Percentiles rank a stretch among this genome's conserved stretches.
Evolutionary conservation across 2,329 filamentous ascomycete species (phyloP).

Genomic region (Colletotrichum kahawae): DNA sequence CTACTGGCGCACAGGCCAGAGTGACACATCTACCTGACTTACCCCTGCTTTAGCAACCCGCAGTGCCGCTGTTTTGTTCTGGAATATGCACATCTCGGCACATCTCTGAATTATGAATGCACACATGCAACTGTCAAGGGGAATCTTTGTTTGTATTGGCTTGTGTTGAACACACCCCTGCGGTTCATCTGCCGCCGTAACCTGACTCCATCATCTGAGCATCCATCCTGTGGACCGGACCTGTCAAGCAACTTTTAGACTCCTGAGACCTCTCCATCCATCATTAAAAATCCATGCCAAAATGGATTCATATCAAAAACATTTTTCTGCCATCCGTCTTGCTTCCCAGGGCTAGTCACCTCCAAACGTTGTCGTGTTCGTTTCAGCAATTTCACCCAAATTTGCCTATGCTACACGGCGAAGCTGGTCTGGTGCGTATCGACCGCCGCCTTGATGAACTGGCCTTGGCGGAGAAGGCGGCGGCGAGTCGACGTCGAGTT

Average conservation of each 20-base stretch:
- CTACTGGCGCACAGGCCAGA: background rate
- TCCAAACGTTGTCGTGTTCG: background rate
- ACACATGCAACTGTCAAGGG: background rate
- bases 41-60: constrained; percentile 20
- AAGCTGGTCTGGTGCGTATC: constrained; percentile 7
- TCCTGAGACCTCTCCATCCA: background rate
- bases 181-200: background rate
- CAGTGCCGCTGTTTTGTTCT: background rate
- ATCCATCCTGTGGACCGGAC: background rate
- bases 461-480: constrained; percentile 16
- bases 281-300: background rate
- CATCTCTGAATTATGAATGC: constrained; percentile 2
- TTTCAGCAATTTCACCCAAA: background rate
- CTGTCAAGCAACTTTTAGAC: background rate
- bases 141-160: background rate
- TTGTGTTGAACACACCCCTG: background rate
- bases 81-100: constrained; percentile 8
- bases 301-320: background rate
- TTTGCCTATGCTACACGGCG: background rate
- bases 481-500: background rate
- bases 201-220: background rate
- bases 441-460: constrained; percentile 17
- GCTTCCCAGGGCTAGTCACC: background rate
- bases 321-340: background rate
- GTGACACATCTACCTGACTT: constrained; percentile 9